phyloP scores from a whole-genome alignment of 345 rosid species.

The Trapa incisa region DNA sequence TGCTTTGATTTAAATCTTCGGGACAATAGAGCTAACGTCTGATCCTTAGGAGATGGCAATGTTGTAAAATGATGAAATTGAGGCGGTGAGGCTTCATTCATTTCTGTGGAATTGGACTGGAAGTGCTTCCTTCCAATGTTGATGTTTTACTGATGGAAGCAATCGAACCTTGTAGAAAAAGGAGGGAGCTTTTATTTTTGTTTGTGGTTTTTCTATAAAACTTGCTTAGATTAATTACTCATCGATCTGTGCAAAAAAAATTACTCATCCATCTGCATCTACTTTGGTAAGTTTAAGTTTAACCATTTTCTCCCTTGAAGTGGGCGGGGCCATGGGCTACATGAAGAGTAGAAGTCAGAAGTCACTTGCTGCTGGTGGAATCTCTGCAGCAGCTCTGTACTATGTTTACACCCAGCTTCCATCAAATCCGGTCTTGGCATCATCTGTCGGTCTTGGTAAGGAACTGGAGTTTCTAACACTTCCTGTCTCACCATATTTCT shows the following conservation, averaged over 20 bases:
- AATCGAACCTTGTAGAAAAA: background rate
- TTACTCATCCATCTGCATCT: background rate
- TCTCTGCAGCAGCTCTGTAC: slow-evolving; percentile 51
- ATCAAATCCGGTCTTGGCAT: slow-evolving; percentile 54
- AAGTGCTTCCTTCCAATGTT: background rate
- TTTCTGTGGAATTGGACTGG: background rate
- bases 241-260: no score
- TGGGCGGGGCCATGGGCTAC: slow-evolving; percentile 78
- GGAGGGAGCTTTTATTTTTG: background rate
- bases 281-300: background rate
- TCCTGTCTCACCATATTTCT: background rate
- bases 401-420: slow-evolving; percentile 71
- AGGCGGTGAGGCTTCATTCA: background rate
- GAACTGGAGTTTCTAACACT: background rate
- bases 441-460: slow-evolving; percentile 78
- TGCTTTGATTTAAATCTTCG: background rate
- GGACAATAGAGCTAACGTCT: background rate
- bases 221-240: background rate
- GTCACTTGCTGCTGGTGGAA: slow-evolving; percentile 66
- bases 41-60: background rate
- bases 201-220: background rate
- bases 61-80: background rate
- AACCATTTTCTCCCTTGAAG: background rate
- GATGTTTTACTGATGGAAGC: background rate
- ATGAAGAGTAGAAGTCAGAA: slow-evolving; percentile 83